Evolutionary conservation across 2,329 filamentous ascomycete species (phyloP).

Genomic region (Fusarium veterinarium): DNA sequence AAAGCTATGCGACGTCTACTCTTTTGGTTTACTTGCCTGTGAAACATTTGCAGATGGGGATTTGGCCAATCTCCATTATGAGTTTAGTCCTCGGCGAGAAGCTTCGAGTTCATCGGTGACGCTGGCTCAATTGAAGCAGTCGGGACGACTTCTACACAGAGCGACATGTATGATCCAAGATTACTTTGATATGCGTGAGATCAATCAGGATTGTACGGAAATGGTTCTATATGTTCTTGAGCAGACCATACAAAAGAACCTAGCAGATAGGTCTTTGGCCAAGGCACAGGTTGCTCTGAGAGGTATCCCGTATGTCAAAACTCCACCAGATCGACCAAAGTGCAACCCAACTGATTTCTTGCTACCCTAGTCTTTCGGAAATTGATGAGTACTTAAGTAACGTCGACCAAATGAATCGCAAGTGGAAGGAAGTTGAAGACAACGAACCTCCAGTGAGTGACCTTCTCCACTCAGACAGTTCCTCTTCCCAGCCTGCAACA

Average conservation of each 20-base stretch:
- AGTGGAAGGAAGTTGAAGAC: neutral
- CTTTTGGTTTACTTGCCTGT: neutral
- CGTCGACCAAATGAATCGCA: neutral
- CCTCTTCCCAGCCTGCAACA: too few species aligned
- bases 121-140: neutral
- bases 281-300: neutral
- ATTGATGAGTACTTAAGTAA: neutral
- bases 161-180: neutral
- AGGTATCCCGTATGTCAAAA: neutral
- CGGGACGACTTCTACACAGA: neutral
- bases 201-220: neutral
- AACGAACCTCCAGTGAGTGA: neutral
- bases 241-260: neutral
- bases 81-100: neutral
- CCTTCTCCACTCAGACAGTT: rapidly evolving
- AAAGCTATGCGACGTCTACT: neutral
- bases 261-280: neutral
- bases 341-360: too few species aligned
- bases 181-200: neutral
- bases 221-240: neutral
- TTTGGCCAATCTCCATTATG: neutral
- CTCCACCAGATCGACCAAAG: too few species aligned
- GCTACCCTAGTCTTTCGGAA: neutral
- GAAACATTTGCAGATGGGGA: neutral
- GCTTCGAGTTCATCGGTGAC: neutral